Evolutionary conservation across 805 yeast species (phyloP).

Genomic region (Blastobotrys chiropterorum): DNA sequence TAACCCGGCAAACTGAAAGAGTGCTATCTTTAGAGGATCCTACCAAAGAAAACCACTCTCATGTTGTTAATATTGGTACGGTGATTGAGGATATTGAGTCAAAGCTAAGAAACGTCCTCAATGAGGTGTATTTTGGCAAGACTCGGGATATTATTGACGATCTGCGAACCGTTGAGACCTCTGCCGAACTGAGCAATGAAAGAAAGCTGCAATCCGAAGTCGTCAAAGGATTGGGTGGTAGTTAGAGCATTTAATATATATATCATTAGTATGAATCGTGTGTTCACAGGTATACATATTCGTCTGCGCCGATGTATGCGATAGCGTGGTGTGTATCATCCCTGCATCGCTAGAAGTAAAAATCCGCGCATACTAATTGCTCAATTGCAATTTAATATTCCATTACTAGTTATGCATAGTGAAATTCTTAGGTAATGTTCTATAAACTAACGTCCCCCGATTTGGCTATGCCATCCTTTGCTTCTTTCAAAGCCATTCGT

Average conservation of each 20-base stretch:
- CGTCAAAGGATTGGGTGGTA: slow-evolving; percentile 31
- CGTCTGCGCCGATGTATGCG: too few species aligned
- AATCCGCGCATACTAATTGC: too few species aligned
- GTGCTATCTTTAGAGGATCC: slow-evolving; percentile 34
- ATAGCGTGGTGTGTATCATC: too few species aligned
- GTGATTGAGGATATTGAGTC: slow-evolving; percentile 84
- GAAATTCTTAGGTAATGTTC: too few species aligned
- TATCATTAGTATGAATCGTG: background rate
- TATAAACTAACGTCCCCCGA: too few species aligned
- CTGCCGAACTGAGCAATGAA: slow-evolving; percentile 35
- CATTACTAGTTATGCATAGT: too few species aligned
- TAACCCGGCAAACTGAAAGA: slow-evolving; percentile 73
- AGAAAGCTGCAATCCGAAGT: slow-evolving; percentile 37
- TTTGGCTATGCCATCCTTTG: slow-evolving; percentile 25
- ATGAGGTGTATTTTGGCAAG: slow-evolving; percentile 93
- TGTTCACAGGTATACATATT: too few species aligned
- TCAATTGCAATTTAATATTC: too few species aligned
- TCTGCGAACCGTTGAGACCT: slow-evolving; percentile 41
- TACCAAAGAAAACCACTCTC: slow-evolving; percentile 48
- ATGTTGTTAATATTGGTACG: slow-evolving; percentile 78
- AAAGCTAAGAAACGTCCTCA: slow-evolving; percentile 77
- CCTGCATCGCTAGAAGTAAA: too few species aligned
- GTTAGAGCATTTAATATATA: slow-evolving; percentile 1
- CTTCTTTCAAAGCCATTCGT: slow-evolving; percentile 27
- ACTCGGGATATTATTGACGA: slow-evolving; percentile 82